These are phyloP conservation scores for Aspergillus bridgeri DNA, from an alignment of 495 filamentous ascomycete genomes.

Conservation along the genomic window DNA sequence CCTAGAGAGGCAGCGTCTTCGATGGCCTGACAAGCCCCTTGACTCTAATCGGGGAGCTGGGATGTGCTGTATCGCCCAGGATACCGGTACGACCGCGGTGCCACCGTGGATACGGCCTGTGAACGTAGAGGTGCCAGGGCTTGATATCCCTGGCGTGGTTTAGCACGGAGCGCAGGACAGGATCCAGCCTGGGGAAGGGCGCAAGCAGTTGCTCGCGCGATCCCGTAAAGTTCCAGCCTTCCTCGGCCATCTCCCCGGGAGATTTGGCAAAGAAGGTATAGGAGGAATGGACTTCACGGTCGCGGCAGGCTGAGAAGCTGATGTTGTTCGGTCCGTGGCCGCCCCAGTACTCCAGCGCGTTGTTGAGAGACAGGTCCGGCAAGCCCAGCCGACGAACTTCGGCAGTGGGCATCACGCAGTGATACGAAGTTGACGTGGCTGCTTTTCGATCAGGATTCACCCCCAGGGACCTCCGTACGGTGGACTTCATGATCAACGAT, in stretches of 20 bases:
- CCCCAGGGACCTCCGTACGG: constrained; percentile 14
- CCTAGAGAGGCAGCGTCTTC: constrained; percentile 39
- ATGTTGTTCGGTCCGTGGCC: constrained; percentile 33
- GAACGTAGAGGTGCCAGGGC: constrained; percentile 29
- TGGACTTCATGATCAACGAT: constrained; percentile 10
- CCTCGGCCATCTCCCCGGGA: constrained; percentile 5
- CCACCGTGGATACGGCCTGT: constrained; percentile 30
- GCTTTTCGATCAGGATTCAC: constrained; percentile 23
- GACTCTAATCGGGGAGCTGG: constrained; percentile 46
- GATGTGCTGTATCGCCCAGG: constrained; percentile 41
- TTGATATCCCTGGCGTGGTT: constrained; percentile 28
- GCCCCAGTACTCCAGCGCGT: constrained; percentile 35
- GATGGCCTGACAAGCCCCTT: constrained; percentile 39
- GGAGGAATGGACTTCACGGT: constrained; percentile 26
- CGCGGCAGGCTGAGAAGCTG: constrained; percentile 29
- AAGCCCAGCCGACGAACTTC: constrained; percentile 24
- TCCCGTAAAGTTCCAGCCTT: constrained; percentile 27
- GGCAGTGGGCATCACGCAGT: constrained; percentile 29
- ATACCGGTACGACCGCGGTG: constrained; percentile 24
- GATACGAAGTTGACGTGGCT: constrained; percentile 30
- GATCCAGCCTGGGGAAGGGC: constrained; percentile 26
- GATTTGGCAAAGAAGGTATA: constrained; percentile 25
- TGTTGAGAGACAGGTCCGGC: constrained; percentile 24
- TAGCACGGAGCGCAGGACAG: constrained; percentile 24
- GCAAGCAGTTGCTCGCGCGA: constrained; percentile 25